Evolutionary conservation across 176 grass and related monocot species (phyloP).

Genomic region (Carex pumila): DNA sequence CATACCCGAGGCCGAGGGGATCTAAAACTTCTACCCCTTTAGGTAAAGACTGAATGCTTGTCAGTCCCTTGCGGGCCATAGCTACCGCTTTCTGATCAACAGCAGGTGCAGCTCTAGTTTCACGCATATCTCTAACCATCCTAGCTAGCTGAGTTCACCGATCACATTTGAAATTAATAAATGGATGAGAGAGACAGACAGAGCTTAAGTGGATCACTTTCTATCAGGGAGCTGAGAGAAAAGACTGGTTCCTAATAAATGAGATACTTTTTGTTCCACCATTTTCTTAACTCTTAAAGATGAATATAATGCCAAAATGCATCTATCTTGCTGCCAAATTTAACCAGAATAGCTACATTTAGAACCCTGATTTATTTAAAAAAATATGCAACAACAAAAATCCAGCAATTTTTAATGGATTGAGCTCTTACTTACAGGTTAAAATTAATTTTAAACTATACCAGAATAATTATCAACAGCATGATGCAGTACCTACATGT

Average conservation of each 20-base stretch:
- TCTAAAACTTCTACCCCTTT: conserved; percentile 97
- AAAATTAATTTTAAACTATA: neutral
- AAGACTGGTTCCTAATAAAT: neutral
- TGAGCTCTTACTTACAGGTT: neutral
- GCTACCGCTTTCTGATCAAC: conserved; percentile 61
- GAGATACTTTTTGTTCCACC: neutral
- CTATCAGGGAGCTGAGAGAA: neutral
- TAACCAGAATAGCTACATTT: neutral
- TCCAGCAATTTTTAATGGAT: neutral
- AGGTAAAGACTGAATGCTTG: conserved; percentile 72
- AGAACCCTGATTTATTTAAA: neutral
- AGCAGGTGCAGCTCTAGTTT: conserved; percentile 67
- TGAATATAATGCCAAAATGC: neutral
- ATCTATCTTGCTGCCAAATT: neutral
- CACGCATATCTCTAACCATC: conserved; percentile 92
- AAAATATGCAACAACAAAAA: neutral
- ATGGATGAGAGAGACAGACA: neutral
- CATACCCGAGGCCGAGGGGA: conserved; percentile 95
- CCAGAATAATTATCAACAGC: neutral
- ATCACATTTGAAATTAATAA: conserved; percentile 12
- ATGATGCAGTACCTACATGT: neutral
- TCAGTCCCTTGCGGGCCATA: conserved; percentile 61
- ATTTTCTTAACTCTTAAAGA: neutral
- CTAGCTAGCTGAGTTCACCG: conserved; percentile 66
- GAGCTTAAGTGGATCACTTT: neutral